These are phyloP conservation scores for Colletotrichum costaricense DNA, from an alignment of 2,329 filamentous ascomycete genomes.

Conservation along the genomic window DNA sequence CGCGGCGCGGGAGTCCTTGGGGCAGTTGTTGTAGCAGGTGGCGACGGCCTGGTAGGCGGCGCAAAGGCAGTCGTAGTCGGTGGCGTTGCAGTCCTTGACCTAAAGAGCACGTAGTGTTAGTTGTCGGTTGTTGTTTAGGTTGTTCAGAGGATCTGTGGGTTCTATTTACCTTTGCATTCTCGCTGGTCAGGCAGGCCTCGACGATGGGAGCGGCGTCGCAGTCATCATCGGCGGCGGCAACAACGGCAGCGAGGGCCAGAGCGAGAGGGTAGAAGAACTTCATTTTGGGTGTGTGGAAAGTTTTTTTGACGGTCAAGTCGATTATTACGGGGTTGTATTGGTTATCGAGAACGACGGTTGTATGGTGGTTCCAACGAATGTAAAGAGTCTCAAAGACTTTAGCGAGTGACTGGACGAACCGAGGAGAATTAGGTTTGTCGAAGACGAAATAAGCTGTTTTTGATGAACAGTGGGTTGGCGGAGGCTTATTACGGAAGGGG, in stretches of 20 bases:
- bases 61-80: constrained; percentile 62
- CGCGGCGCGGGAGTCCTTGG: constrained; percentile 54
- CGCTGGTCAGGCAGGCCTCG: constrained; percentile 53
- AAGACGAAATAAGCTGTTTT: constrained; percentile 23
- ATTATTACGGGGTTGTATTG: not conserved
- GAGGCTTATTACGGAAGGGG: constrained; percentile 32
- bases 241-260: constrained; percentile 46
- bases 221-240: constrained; percentile 42
- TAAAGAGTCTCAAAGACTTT: constrained; percentile 18
- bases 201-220: constrained; percentile 62
- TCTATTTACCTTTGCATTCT: constrained; percentile 49
- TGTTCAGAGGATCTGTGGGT: not conserved
- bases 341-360: constrained; percentile 6
- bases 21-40: constrained; percentile 69
- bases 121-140: not conserved
- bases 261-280: constrained; percentile 57
- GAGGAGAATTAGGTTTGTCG: constrained; percentile 11
- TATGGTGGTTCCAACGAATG: constrained; percentile 25
- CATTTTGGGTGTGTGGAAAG: constrained; percentile 48
- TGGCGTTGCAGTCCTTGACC: constrained; percentile 49
- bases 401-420: constrained; percentile 34
- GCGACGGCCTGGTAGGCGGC: constrained; percentile 55
- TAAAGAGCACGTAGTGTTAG: constrained; percentile 27
- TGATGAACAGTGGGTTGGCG: constrained; percentile 24
- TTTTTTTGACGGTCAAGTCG: not conserved